Percentiles rank a stretch among this genome's conserved stretches.
These are phyloP conservation scores for Polytrichum commune DNA, from an alignment of 225 moss, liverwort and hornwort species.

Conservation along the genomic window DNA sequence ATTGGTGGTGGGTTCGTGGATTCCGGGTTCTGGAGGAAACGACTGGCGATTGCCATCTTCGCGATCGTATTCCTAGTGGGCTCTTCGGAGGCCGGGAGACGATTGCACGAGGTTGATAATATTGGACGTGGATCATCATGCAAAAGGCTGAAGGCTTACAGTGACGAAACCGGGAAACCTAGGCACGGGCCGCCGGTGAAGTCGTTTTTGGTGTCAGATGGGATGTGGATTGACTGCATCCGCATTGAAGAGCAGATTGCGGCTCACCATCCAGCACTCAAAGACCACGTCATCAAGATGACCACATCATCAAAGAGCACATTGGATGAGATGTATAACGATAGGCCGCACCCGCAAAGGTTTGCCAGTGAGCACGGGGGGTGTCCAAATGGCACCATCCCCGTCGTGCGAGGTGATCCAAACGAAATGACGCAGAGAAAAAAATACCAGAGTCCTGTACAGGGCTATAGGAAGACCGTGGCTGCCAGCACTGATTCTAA, in stretches of 20 bases:
- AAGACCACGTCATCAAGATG: constrained; percentile 27
- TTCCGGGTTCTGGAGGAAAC: too few relatives aligned
- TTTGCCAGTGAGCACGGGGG: constrained; percentile 13
- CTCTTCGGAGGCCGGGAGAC: too few relatives aligned
- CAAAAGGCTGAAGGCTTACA: constrained; percentile 9
- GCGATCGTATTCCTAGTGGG: too few relatives aligned
- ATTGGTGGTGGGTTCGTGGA: too few relatives aligned
- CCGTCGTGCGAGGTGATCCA: constrained; percentile 4
- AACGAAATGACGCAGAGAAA: background rate
- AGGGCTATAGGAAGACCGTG: too few relatives aligned
- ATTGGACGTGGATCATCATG: too few relatives aligned
- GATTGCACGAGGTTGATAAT: too few relatives aligned
- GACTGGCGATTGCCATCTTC: too few relatives aligned
- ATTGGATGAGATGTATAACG: background rate
- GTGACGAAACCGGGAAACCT: background rate
- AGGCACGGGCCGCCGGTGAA: constrained; percentile 10
- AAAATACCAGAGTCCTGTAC: too few relatives aligned
- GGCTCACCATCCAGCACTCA: constrained; percentile 35
- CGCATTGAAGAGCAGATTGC: constrained; percentile 37
- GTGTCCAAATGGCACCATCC: constrained; percentile 7
- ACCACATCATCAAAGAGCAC: background rate
- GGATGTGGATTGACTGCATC: constrained; percentile 39
- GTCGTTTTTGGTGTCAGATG: constrained; percentile 31
- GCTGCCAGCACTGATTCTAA: too few relatives aligned
- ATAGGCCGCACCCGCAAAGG: constrained; percentile 1